These are phyloP conservation scores for Pythium myriotylum DNA, from an alignment of 352 stramenopile species.

Conservation along the genomic window DNA sequence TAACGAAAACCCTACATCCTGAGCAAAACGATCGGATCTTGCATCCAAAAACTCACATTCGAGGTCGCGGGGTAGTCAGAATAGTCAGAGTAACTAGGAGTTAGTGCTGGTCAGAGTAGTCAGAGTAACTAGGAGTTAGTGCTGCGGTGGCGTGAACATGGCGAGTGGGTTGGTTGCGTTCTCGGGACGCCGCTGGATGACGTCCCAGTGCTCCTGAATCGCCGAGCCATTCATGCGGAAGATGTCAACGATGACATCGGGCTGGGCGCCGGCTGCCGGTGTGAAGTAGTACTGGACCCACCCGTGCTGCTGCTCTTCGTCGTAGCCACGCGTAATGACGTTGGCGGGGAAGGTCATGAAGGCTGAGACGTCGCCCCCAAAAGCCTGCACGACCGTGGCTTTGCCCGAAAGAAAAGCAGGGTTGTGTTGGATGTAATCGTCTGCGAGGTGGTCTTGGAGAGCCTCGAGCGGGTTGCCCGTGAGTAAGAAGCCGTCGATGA, in stretches of 20 bases:
- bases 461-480: not conserved
- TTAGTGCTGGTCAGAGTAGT: too few species aligned
- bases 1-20: too few species aligned
- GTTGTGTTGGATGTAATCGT: conserved; percentile 12
- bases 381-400: not conserved
- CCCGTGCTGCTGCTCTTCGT: not conserved
- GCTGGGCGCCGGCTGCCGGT: not conserved
- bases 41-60: too few species aligned
- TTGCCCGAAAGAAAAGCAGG: conserved; percentile 1
- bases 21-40: too few species aligned
- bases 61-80: too few species aligned
- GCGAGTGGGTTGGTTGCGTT: conserved; percentile 5
- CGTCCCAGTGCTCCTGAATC: conserved; percentile 4
- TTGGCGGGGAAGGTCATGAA: not conserved
- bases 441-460: not conserved
- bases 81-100: too few species aligned
- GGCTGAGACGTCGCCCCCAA: not conserved
- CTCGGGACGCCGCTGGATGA: not conserved
- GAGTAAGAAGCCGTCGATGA: not conserved
- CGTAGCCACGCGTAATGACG: not conserved
- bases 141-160: not conserved
- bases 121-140: not conserved
- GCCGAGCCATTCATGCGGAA: not conserved
- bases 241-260: not conserved
- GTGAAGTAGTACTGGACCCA: conserved; percentile 2